Conservation (phyloP, 179 eudicot species). For the Vitellaria paradoxa region DNA sequence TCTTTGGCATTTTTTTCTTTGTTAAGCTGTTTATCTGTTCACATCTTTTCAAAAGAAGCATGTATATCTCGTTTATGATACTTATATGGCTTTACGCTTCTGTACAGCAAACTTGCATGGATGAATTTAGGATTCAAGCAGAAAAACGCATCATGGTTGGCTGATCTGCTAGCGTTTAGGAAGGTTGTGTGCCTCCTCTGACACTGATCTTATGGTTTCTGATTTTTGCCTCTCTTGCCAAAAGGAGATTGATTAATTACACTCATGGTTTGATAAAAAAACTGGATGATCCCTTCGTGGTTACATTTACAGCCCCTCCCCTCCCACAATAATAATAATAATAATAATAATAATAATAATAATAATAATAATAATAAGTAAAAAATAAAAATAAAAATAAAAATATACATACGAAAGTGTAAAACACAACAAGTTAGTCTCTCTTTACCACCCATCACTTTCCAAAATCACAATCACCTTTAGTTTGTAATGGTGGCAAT, state of each 20-base stretch:
- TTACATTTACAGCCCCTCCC: too few relatives aligned
- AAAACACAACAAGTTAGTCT: too few relatives aligned
- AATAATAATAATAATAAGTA: too few relatives aligned
- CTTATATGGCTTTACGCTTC: conserved; percentile 3
- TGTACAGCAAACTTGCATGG: conserved; percentile 82
- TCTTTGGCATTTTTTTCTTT: not conserved
- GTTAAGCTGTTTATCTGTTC: not conserved
- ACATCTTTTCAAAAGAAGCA: conserved; percentile 3
- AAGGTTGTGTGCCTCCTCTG: conserved; percentile 46
- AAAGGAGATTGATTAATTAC: not conserved
- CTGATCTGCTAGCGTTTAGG: conserved; percentile 83
- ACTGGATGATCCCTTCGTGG: too few relatives aligned
- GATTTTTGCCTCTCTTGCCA: not conserved
- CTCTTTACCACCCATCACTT: too few relatives aligned
- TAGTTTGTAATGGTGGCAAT: too few relatives aligned
- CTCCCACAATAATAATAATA: too few relatives aligned
- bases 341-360: too few relatives aligned
- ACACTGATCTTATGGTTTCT: not conserved
- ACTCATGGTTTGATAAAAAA: too few relatives aligned
- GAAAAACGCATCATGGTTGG: conserved; percentile 81
- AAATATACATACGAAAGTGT: too few relatives aligned
- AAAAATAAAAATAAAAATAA: too few relatives aligned
- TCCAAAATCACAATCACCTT: too few relatives aligned
- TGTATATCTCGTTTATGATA: conserved; percentile 5
- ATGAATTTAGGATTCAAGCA: conserved; percentile 86